Percentiles rank a stretch among this genome's conserved stretches.
Evolutionary conservation across 164 flowering plant genomes (phyloP).

Genomic region (Vitis rupestris): DNA sequence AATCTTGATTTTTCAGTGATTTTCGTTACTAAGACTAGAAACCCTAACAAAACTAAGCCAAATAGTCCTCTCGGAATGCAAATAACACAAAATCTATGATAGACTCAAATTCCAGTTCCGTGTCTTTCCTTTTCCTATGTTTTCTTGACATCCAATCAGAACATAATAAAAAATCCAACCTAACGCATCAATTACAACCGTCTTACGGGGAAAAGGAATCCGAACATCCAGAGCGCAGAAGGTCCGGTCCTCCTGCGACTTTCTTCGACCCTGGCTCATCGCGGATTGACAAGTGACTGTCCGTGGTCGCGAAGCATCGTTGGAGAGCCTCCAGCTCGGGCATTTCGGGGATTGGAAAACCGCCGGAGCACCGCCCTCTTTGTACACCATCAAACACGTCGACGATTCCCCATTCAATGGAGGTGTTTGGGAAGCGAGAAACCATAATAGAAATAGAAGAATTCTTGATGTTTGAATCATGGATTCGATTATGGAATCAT

Average conservation of each 20-base stretch:
- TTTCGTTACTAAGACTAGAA: too few species aligned
- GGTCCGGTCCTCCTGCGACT: slow-evolving; percentile 61
- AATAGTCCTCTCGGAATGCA: too few species aligned
- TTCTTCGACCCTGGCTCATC: slow-evolving; percentile 70
- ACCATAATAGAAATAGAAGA: slow-evolving; percentile 15
- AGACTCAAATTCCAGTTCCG: too few species aligned
- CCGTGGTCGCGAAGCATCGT: slow-evolving; percentile 32
- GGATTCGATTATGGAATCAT: neutral
- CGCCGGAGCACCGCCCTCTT: slow-evolving; percentile 94
- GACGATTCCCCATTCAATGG: slow-evolving; percentile 55
- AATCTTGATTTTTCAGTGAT: too few species aligned
- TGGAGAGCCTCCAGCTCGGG: slow-evolving; percentile 79
- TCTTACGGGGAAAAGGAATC: slow-evolving; percentile 82
- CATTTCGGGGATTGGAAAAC: slow-evolving; percentile 92
- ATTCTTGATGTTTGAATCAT: neutral
- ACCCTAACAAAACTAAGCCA: too few species aligned
- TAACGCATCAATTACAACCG: neutral
- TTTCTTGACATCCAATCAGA: too few species aligned
- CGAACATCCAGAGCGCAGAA: slow-evolving; percentile 72
- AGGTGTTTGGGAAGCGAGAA: neutral
- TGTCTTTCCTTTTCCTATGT: too few species aligned
- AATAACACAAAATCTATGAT: too few species aligned
- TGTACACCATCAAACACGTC: slow-evolving; percentile 80
- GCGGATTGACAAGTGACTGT: slow-evolving; percentile 56
- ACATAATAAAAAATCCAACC: neutral